These are phyloP conservation scores for Lathyrus sativus DNA, from an alignment of 306 rosid genomes.

Conservation along the genomic window DNA sequence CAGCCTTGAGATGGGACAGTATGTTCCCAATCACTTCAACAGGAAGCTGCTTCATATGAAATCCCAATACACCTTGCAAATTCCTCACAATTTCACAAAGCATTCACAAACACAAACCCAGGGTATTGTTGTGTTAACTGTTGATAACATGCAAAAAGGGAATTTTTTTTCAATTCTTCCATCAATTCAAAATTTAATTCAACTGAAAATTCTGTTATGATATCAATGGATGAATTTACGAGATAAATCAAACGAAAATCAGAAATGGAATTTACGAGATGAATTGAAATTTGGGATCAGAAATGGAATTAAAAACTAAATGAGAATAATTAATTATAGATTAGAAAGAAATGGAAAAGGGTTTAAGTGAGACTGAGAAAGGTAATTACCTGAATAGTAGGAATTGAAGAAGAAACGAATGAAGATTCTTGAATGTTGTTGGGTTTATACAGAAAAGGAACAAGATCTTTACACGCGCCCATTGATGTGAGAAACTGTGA, in stretches of 20 bases:
- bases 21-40: slow-evolving; percentile 88
- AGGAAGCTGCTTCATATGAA: slow-evolving; percentile 66
- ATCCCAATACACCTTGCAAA: slow-evolving; percentile 30
- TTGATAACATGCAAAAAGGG: no score
- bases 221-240: no score
- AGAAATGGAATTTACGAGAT: background rate
- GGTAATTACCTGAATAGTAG: background rate
- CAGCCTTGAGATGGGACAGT: slow-evolving; percentile 69
- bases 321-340: background rate
- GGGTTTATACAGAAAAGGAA: background rate
- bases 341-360: no score
- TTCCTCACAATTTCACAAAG: slow-evolving; percentile 12
- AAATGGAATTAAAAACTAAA: background rate
- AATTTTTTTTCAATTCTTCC: no score
- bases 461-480: background rate
- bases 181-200: no score
- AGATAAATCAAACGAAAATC: background rate
- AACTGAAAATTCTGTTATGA: no score
- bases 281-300: background rate
- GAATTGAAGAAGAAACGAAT: background rate
- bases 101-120: background rate
- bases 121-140: slow-evolving; percentile 11
- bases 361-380: background rate
- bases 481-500: no score
- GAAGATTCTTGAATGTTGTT: no score